phyloP scores from a whole-genome alignment of 2,329 filamentous ascomycete genomes.

The Drechslera avenae region DNA sequence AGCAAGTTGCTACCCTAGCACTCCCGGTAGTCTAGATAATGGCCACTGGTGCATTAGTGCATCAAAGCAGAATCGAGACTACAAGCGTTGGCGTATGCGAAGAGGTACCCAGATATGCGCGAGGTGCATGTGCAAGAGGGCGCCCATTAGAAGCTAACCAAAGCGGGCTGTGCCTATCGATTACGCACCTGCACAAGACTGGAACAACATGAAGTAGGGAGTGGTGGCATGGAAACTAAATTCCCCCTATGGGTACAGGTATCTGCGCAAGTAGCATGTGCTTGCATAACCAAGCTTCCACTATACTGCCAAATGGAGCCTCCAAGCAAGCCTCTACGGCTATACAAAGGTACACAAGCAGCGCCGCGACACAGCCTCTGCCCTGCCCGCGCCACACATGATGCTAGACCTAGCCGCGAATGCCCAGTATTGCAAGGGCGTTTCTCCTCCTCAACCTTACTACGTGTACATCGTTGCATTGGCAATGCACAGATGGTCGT shows the following conservation, averaged over 20 bases:
- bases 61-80: not conserved
- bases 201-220: not conserved
- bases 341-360: conserved; percentile 32
- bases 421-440: conserved; percentile 23
- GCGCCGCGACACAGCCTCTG: conserved; percentile 20
- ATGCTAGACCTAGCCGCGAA: conserved; percentile 21
- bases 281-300: conserved; percentile 31
- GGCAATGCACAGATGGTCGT: conserved; percentile 15
- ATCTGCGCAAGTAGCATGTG: conserved; percentile 20
- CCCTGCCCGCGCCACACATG: conserved; percentile 21
- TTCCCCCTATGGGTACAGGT: conserved; percentile 40
- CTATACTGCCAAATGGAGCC: conserved; percentile 36
- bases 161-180: conserved; percentile 36
- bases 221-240: conserved; percentile 15
- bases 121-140: conserved; percentile 25
- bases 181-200: conserved; percentile 30
- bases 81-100: not conserved
- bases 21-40: conserved; percentile 2
- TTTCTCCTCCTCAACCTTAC: conserved; percentile 15
- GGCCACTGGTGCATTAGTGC: not conserved
- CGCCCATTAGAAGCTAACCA: conserved; percentile 25
- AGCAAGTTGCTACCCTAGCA: conserved; percentile 13
- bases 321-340: conserved; percentile 36
- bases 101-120: conserved; percentile 2
- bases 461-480: conserved; percentile 20